Conservation (phyloP, 2,329 filamentous ascomycete genomes). For the Raffaelea arxii region DNA sequence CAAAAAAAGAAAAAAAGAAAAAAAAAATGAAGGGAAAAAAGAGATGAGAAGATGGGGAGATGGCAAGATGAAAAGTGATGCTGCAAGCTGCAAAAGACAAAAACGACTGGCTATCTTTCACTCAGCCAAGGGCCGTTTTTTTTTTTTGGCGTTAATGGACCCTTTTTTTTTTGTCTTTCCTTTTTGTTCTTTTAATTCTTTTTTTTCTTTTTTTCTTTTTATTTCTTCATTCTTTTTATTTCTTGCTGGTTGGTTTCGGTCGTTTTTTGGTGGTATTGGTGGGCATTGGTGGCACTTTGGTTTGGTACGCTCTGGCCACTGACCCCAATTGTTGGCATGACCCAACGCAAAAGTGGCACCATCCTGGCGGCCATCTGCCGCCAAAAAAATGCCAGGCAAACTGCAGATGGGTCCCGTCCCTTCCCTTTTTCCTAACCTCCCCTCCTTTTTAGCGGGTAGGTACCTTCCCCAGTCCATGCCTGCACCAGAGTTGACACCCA, state of each 20-base stretch:
- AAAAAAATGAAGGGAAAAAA: neutral
- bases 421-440: neutral
- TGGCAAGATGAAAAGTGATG: neutral
- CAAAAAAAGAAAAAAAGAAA: neutral
- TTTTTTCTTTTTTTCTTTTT: too few species aligned
- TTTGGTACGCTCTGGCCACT: constrained; percentile 10
- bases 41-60: neutral
- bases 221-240: too few species aligned
- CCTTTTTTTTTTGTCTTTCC: too few species aligned
- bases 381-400: neutral
- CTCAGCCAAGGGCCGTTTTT: too few species aligned
- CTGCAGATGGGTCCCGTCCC: too few species aligned
- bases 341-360: constrained; percentile 13
- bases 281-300: neutral
- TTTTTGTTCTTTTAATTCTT: too few species aligned
- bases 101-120: too few species aligned
- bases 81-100: too few species aligned
- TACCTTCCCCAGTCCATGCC: too few species aligned
- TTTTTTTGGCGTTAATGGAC: too few species aligned
- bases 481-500: too few species aligned
- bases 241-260: too few species aligned
- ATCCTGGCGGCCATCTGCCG: constrained; percentile 9
- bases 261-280: neutral
- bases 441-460: neutral
- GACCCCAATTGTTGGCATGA: constrained; percentile 11